Evolutionary conservation across 1,284 basidiomycete species (phyloP), one percentile per base, ranked within the genome.

Genomic region (Trichosporon coremiiforme): DNA sequence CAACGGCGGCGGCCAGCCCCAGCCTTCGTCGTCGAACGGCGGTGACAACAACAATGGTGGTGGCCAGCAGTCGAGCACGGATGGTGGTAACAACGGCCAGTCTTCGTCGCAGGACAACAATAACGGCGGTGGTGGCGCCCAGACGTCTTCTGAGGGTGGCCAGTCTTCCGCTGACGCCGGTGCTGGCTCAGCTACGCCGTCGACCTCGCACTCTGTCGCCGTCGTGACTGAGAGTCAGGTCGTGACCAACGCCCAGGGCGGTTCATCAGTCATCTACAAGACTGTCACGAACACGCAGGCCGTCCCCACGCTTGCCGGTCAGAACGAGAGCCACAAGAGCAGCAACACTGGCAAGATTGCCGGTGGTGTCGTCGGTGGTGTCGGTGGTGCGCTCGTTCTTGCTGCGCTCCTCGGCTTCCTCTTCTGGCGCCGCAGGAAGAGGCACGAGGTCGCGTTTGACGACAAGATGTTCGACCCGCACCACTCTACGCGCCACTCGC

Each of bases 311-410:
- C 20, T 66, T 8, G 22, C 50, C 8, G 50, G 50, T 15, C 25
- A 45, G 20, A 15, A 31, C 25, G 53, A 53, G 25, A 20, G n/a
- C 33, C n/a, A 36, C 25, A 69, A 66, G 53, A 60, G 41, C 20
- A 66, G 81, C 70, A 70, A 83, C 71, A 75, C 74, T 20, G 82
- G 83, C 33, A 80, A 82, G 1, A 84, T 84, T 36, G 83, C 80
- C 13, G 83, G 83, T 38, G 83, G 82, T 64, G 82, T 83, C n/a
- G 76, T 84, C n/a, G 83, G 83, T 29, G 83, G 83, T 67, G 74
- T 82, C 7, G 75, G 73, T 41, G 82, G 78, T 62, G 70, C 81
- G 4, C 72, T 77, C 13, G 66, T 81, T 0, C 64, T 83, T 22
- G 74, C 73, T 15, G 75, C 75, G 6, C 74, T 82, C 13, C 50